A percentile compares a stretch with the other conserved stretches of the same genome.
These are phyloP conservation scores for Chlorella sp. DNA, from an alignment of 139 green algal species.

Conservation along the genomic window DNA sequence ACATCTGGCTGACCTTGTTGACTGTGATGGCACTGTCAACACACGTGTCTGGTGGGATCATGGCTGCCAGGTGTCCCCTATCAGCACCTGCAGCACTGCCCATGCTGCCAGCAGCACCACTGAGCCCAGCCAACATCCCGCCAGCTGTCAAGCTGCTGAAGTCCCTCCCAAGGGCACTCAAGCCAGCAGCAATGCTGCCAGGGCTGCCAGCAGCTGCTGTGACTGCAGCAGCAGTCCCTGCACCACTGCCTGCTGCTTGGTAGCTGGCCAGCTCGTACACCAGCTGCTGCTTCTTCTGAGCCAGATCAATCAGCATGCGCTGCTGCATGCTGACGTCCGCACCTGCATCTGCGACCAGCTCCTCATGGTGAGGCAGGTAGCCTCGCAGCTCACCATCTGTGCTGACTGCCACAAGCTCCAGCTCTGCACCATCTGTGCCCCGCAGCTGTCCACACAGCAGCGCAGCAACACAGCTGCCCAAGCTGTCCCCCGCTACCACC, in stretches of 20 bases:
- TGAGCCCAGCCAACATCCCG: too few relatives aligned
- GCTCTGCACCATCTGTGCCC: background rate
- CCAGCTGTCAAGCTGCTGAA: background rate
- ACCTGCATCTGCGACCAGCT: conserved; percentile 2
- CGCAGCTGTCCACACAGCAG: background rate
- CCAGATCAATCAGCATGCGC: conserved; percentile 38
- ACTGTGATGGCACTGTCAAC: conserved; percentile 45
- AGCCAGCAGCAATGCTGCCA: background rate
- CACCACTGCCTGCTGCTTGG: too few relatives aligned
- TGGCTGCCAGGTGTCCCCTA: conserved; percentile 2
- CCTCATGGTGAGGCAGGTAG: conserved; percentile 31
- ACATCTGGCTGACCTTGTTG: conserved; percentile 25
- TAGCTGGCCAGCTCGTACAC: conserved; percentile 53
- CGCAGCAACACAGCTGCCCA: background rate
- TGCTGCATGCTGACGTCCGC: conserved; percentile 35
- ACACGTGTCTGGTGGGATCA: conserved; percentile 36
- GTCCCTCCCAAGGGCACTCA: too few relatives aligned
- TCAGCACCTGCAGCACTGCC: too few relatives aligned
- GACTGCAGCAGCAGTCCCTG: too few relatives aligned
- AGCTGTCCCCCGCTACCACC: background rate
- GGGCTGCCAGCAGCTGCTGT: too few relatives aligned
- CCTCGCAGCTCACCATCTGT: conserved; percentile 35
- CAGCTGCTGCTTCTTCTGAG: conserved; percentile 53
- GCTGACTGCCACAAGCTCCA: background rate
- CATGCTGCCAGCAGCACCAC: too few relatives aligned